Evolutionary conservation across 208 protist species (phyloP).

Genomic region (Trypanosoma caninum): DNA sequence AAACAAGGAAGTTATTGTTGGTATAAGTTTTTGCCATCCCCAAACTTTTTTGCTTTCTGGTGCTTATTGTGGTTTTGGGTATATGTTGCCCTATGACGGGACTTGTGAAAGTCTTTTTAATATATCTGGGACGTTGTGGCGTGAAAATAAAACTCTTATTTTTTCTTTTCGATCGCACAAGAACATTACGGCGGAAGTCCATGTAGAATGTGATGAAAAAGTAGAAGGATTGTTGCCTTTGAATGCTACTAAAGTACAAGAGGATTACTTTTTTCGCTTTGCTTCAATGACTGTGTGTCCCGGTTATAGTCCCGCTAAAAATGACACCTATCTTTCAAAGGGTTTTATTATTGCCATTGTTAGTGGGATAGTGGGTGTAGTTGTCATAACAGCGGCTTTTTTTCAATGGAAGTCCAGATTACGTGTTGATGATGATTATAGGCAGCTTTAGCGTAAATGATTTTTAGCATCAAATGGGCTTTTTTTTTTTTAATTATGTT

Average conservation of each 20-base stretch:
- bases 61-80: slow-evolving; percentile 6
- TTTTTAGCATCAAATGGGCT: not conserved
- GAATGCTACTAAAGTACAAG: not conserved
- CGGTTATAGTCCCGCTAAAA: not conserved
- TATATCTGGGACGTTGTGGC: not conserved
- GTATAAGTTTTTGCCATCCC: slow-evolving; percentile 13
- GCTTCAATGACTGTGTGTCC: slow-evolving; percentile 12
- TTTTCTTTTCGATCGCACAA: slow-evolving; percentile 5
- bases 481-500: not conserved
- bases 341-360: slow-evolving; percentile 17
- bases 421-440: slow-evolving; percentile 12
- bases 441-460: slow-evolving; percentile 8
- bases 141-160: slow-evolving; percentile 8
- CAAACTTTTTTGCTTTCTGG: not conserved
- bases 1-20: slow-evolving; percentile 1
- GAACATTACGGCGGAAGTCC: not conserved
- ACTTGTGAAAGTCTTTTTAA: slow-evolving; percentile 7
- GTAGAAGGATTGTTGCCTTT: not conserved
- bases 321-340: slow-evolving; percentile 5
- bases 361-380: slow-evolving; percentile 15
- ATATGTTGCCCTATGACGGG: slow-evolving; percentile 9
- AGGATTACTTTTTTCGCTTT: slow-evolving; percentile 9
- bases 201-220: slow-evolving; percentile 2
- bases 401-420: slow-evolving; percentile 23
- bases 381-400: slow-evolving; percentile 6